Evolutionary conservation across 257 asterid species (phyloP).

Genomic region (Leonotis leonurus): DNA sequence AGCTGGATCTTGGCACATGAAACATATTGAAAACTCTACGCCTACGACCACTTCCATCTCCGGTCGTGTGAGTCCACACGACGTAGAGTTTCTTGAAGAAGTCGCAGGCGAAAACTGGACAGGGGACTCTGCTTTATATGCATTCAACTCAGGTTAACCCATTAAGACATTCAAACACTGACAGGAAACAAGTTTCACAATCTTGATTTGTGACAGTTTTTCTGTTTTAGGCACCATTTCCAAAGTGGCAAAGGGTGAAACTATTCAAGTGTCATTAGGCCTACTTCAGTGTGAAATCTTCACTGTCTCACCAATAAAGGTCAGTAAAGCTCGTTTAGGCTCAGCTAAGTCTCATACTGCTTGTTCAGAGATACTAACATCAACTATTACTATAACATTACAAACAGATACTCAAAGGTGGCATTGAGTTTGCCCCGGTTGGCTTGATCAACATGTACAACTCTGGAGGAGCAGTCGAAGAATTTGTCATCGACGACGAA

Average conservation of each 20-base stretch:
- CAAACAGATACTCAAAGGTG: slow-evolving; percentile 13
- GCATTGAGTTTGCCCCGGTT: slow-evolving; percentile 38
- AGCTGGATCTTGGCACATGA: slow-evolving; percentile 52
- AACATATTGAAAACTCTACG: slow-evolving; percentile 7
- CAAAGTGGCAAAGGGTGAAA: slow-evolving; percentile 26
- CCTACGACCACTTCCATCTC: neutral
- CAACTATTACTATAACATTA: neutral
- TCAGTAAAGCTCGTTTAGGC: slow-evolving; percentile 8
- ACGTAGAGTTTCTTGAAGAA: slow-evolving; percentile 46
- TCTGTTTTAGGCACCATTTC: slow-evolving; percentile 32
- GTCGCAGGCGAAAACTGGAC: slow-evolving; percentile 41
- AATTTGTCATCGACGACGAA: neutral
- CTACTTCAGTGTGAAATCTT: slow-evolving; percentile 44
- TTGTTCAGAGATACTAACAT: neutral
- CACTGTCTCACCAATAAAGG: slow-evolving; percentile 49
- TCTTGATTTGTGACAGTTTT: neutral
- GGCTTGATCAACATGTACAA: slow-evolving; percentile 52
- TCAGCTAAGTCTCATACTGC: neutral
- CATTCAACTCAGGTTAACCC: slow-evolving; percentile 36
- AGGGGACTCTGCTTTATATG: slow-evolving; percentile 40
- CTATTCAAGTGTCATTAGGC: slow-evolving; percentile 30
- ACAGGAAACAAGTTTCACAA: neutral
- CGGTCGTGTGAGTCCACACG: slow-evolving; percentile 39
- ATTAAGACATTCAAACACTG: neutral
- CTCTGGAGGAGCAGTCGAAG: slow-evolving; percentile 50